Evolutionary conservation across 1,284 basidiomycete species (phyloP).

Genomic region (Ustanciosporium gigantosporum): DNA sequence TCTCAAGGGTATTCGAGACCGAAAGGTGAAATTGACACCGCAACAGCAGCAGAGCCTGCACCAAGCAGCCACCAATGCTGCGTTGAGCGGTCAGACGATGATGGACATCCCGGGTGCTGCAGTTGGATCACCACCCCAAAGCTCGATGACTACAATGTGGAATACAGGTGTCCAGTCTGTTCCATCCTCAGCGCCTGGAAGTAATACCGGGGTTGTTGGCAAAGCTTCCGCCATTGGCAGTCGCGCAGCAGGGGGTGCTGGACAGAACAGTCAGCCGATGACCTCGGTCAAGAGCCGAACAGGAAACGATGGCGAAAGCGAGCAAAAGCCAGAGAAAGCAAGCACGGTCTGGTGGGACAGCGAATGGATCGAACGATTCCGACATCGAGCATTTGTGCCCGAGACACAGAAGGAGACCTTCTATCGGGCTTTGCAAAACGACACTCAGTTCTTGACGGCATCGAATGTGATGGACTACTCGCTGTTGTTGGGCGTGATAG

Average conservation of each 20-base stretch:
- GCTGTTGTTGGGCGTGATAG: conserved; percentile 50
- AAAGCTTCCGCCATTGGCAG: background rate
- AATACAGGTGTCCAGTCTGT: conserved; percentile 13
- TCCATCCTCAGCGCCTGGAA: background rate
- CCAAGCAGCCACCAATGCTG: conserved; percentile 8
- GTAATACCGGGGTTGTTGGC: background rate
- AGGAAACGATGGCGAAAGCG: background rate
- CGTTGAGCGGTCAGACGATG: conserved; percentile 7
- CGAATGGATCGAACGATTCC: conserved; percentile 42
- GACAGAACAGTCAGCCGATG: background rate
- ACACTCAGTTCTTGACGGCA: conserved; percentile 46
- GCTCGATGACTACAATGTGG: conserved; percentile 12
- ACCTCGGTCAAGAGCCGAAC: background rate
- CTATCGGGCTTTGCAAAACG: conserved; percentile 43
- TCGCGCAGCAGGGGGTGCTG: background rate
- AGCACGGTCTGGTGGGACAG: conserved; percentile 44
- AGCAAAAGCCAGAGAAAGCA: conserved; percentile 4
- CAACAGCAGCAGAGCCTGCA: conserved; percentile 30
- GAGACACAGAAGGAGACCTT: conserved; percentile 46
- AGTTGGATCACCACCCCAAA: conserved; percentile 7
- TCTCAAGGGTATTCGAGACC: conserved; percentile 52
- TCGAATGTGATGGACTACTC: conserved; percentile 58
- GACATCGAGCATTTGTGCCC: conserved; percentile 40
- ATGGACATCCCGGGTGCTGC: conserved; percentile 23
- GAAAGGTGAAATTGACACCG: conserved; percentile 38